phyloP scores from a whole-genome alignment of 2,329 filamentous ascomycete genomes.

The Moelleriella libera region DNA sequence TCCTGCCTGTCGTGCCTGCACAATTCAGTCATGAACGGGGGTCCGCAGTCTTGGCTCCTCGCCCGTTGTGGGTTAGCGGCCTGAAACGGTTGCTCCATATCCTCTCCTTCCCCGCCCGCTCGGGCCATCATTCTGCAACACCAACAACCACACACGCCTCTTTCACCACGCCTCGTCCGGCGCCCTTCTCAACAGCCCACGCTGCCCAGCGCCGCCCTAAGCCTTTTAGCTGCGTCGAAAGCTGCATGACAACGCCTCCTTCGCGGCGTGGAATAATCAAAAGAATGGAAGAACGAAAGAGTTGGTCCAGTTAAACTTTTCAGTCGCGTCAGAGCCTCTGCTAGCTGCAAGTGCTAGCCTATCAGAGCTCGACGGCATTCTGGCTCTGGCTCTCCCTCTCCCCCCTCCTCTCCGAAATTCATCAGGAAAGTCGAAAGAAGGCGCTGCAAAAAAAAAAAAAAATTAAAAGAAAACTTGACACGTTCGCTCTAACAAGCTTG shows the following conservation, averaged over 20 bases:
- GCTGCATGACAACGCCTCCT: background rate
- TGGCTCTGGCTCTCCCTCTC: no score
- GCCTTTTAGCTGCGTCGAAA: background rate
- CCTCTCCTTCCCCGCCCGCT: constrained; percentile 1
- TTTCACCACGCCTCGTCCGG: background rate
- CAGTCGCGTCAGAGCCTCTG: no score
- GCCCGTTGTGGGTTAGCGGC: background rate
- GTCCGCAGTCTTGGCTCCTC: no score
- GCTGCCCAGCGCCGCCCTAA: background rate
- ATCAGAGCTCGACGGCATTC: no score
- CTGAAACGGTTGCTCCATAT: background rate
- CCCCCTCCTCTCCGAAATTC: no score
- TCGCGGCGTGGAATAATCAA: background rate
- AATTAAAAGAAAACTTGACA: no score
- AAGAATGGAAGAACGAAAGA: background rate
- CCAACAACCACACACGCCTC: background rate
- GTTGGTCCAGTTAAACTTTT: no score
- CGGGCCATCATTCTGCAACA: constrained; percentile 1
- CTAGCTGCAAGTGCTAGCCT: no score
- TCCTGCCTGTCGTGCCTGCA: background rate
- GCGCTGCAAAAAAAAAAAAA: no score
- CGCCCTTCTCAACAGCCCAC: background rate
- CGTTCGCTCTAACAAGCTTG: background rate
- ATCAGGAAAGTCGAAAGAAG: no score
- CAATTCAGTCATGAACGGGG: no score